A percentile compares a stretch with the other conserved stretches of the same genome.
Evolutionary conservation across 768 basidiomycete species (phyloP).

Genomic region (Grammothele lineata): DNA sequence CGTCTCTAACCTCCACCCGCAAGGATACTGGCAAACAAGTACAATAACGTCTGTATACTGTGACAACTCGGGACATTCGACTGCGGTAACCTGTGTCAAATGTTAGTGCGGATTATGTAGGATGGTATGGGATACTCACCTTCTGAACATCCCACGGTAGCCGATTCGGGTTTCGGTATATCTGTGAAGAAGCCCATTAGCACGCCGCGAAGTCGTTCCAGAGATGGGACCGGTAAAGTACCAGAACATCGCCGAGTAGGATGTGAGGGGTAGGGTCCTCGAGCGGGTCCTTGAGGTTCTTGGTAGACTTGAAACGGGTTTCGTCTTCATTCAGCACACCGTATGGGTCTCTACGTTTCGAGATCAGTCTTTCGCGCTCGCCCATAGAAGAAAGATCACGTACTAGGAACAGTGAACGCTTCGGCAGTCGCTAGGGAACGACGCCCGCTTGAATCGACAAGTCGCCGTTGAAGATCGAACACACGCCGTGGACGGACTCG

Average conservation of each 20-base stretch:
- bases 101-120: not conserved
- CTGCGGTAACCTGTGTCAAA: constrained; percentile 48
- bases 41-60: constrained; percentile 57
- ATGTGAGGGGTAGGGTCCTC: constrained; percentile 38
- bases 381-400: constrained; percentile 5
- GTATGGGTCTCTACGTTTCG: constrained; percentile 51
- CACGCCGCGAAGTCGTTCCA: too few relatives aligned
- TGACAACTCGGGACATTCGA: constrained; percentile 44
- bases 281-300: constrained; percentile 25
- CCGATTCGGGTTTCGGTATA: constrained; percentile 64
- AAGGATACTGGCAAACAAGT: constrained; percentile 60
- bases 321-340: constrained; percentile 57
- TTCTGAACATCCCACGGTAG: constrained; percentile 70
- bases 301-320: constrained; percentile 52
- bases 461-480: constrained; percentile 29
- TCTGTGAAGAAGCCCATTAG: constrained; percentile 23
- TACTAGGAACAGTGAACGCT: constrained; percentile 70
- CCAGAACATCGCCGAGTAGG: constrained; percentile 59
- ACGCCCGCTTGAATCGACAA: constrained; percentile 59
- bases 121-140: constrained; percentile 28
- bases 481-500: constrained; percentile 19
- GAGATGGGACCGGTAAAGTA: constrained; percentile 30
- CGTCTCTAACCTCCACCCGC: constrained; percentile 71
- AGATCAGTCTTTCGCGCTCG: too few relatives aligned
- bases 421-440: constrained; percentile 38